Evolutionary conservation across 2,329 filamentous ascomycete genomes (phyloP).

Genomic region (Cladosporium austrohemisphaericum): DNA sequence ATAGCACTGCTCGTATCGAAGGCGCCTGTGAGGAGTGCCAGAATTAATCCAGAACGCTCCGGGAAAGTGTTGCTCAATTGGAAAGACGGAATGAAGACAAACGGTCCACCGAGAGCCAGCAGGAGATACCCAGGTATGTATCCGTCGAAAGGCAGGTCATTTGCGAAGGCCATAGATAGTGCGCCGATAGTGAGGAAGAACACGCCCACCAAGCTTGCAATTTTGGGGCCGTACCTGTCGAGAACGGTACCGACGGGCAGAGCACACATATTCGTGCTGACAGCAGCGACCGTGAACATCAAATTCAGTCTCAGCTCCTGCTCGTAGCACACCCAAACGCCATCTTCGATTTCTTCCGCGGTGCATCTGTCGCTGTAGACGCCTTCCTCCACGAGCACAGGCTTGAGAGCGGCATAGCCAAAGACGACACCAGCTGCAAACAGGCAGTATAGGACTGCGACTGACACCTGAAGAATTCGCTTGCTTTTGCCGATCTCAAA

Average conservation of each 20-base stretch:
- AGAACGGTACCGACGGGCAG: slow-evolving; percentile 81
- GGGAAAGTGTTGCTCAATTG: slow-evolving; percentile 51
- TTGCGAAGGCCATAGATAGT: slow-evolving; percentile 66
- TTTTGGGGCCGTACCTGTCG: slow-evolving; percentile 74
- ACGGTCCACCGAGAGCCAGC: slow-evolving; percentile 48
- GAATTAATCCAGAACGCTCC: slow-evolving; percentile 47
- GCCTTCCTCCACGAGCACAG: slow-evolving; percentile 68
- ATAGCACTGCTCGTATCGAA: slow-evolving; percentile 50
- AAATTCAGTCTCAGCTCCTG: slow-evolving; percentile 68
- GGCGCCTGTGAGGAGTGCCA: slow-evolving; percentile 49
- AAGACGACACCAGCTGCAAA: slow-evolving; percentile 77
- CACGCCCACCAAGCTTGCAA: slow-evolving; percentile 69
- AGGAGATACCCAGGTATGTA: slow-evolving; percentile 50
- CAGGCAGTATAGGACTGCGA: slow-evolving; percentile 69
- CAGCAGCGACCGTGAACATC: slow-evolving; percentile 89
- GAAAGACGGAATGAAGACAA: slow-evolving; percentile 50
- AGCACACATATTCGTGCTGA: slow-evolving; percentile 82
- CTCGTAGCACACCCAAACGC: slow-evolving; percentile 53
- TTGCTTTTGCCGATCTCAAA: slow-evolving; percentile 54
- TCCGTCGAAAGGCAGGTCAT: slow-evolving; percentile 63
- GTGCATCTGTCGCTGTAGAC: slow-evolving; percentile 67
- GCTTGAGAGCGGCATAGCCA: slow-evolving; percentile 81
- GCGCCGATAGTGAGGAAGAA: slow-evolving; percentile 67
- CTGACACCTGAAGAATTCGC: slow-evolving; percentile 58
- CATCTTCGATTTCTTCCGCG: slow-evolving; percentile 47